Percentiles rank a stretch among this genome's conserved stretches.
These are phyloP conservation scores for Bipolaris victoriae DNA, from an alignment of 2,329 filamentous ascomycete species.

Conservation along the genomic window DNA sequence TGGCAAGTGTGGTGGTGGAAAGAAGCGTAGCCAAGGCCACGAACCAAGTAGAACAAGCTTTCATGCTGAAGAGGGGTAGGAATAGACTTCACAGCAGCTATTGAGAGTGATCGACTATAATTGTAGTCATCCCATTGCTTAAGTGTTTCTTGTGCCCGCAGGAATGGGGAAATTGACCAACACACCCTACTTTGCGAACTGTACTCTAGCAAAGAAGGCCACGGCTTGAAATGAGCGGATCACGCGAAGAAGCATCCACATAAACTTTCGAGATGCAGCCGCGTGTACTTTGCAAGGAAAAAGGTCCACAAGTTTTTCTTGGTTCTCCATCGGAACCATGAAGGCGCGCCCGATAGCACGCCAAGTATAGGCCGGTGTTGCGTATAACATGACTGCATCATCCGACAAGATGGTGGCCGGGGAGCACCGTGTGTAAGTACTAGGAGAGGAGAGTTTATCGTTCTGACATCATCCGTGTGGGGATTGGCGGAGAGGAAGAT, in stretches of 20 bases:
- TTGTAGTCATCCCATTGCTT: not conserved
- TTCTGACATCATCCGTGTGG: not conserved
- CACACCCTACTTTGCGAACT: not conserved
- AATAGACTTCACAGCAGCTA: no score
- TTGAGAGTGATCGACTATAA: no score
- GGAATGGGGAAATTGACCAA: not conserved
- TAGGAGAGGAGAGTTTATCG: not conserved
- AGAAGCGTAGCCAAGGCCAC: slow-evolving; percentile 15
- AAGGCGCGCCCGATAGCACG: not conserved
- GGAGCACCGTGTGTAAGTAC: no score
- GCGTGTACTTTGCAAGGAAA: no score
- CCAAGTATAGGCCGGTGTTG: no score
- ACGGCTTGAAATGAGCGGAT: slow-evolving; percentile 1
- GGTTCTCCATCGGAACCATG: not conserved
- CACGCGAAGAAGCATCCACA: not conserved
- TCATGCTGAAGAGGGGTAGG: slow-evolving; percentile 5
- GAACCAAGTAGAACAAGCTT: slow-evolving; percentile 4
- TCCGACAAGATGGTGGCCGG: no score
- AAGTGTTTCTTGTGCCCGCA: not conserved
- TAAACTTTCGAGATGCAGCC: not conserved
- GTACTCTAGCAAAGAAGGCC: not conserved
- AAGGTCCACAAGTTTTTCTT: not conserved
- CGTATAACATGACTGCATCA: no score
- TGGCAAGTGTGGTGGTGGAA: slow-evolving; percentile 11
- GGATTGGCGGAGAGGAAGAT: slow-evolving; percentile 5